phyloP scores from a whole-genome alignment of 805 yeast genomes.

The Candida hispaniensis region DNA sequence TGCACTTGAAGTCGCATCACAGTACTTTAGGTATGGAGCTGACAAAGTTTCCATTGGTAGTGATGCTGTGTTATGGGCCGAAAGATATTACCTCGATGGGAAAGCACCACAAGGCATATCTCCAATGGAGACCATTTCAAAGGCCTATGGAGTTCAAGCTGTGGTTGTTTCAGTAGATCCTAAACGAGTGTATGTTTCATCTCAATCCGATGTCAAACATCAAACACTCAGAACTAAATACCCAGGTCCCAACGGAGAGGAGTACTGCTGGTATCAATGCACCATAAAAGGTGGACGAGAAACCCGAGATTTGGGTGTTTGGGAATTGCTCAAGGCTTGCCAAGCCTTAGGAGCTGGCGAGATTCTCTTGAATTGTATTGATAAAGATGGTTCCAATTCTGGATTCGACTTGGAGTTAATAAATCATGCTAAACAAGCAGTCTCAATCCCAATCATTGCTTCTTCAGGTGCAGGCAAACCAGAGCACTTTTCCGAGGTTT shows the following conservation, averaged over 20 bases:
- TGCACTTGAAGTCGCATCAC: constrained; percentile 81
- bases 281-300: constrained; percentile 97
- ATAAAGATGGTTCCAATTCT: constrained; percentile 91
- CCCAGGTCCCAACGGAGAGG: constrained; percentile 84
- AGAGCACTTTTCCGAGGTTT: constrained; percentile 79
- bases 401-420: constrained; percentile 88
- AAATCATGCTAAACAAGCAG: constrained; percentile 62
- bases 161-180: constrained; percentile 99
- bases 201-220: constrained; percentile 42
- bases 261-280: constrained; percentile 87
- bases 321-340: constrained; percentile 77
- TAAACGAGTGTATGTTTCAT: constrained; percentile 63
- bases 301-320: constrained; percentile 79
- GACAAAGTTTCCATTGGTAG: constrained; percentile 98
- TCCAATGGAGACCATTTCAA: constrained; percentile 88
- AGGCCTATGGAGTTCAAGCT: constrained; percentile 91
- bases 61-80: constrained; percentile 91
- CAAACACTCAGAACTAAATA: constrained; percentile 49
- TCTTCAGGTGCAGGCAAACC: constrained; percentile 97
- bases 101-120: constrained; percentile 55
- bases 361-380: constrained; percentile 83
- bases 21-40: constrained; percentile 94
- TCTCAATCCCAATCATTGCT: constrained; percentile 87
- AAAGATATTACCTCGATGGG: constrained; percentile 54
- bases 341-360: constrained; percentile 97